These are phyloP conservation scores for Sarcodon aspratus DNA, from an alignment of 768 basidiomycete species.

Conservation along the genomic window DNA sequence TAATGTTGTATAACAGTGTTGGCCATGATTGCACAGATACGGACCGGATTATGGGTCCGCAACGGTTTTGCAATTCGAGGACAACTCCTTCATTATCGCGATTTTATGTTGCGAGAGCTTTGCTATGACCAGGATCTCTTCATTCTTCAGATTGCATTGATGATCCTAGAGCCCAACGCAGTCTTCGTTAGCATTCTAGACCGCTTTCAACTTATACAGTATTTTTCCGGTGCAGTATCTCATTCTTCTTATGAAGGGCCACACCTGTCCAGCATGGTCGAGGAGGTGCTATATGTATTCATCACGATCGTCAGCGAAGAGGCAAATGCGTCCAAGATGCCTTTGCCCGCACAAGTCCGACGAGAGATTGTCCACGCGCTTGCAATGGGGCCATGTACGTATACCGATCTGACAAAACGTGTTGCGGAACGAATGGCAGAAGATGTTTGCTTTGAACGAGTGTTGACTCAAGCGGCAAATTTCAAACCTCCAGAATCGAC, in stretches of 20 bases:
- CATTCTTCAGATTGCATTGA: constrained; percentile 77
- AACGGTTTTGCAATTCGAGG: constrained; percentile 95
- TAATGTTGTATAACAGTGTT: constrained; percentile 37
- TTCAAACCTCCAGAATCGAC: constrained; percentile 75
- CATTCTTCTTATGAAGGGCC: constrained; percentile 54
- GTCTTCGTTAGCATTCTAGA: constrained; percentile 84
- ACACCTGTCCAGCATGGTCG: constrained; percentile 78
- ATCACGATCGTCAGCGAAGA: constrained; percentile 82
- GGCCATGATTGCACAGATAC: constrained; percentile 88
- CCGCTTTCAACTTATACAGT: constrained; percentile 72
- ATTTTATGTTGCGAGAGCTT: constrained; percentile 89
- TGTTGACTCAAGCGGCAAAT: constrained; percentile 66
- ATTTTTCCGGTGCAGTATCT: constrained; percentile 59
- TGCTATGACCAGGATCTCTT: constrained; percentile 96
- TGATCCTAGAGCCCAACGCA: constrained; percentile 65
- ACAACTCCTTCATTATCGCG: constrained; percentile 90
- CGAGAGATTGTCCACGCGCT: constrained; percentile 88
- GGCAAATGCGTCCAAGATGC: constrained; percentile 58
- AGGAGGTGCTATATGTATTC: constrained; percentile 82
- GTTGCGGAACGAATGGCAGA: constrained; percentile 86
- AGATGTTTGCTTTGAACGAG: constrained; percentile 68
- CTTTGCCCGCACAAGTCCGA: constrained; percentile 51
- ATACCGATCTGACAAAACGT: constrained; percentile 84
- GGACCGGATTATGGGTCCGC: constrained; percentile 93
- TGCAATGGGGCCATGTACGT: constrained; percentile 78